Evolutionary conservation across 83 land plant genomes (phyloP).

Genomic region (Thuja plicata): DNA sequence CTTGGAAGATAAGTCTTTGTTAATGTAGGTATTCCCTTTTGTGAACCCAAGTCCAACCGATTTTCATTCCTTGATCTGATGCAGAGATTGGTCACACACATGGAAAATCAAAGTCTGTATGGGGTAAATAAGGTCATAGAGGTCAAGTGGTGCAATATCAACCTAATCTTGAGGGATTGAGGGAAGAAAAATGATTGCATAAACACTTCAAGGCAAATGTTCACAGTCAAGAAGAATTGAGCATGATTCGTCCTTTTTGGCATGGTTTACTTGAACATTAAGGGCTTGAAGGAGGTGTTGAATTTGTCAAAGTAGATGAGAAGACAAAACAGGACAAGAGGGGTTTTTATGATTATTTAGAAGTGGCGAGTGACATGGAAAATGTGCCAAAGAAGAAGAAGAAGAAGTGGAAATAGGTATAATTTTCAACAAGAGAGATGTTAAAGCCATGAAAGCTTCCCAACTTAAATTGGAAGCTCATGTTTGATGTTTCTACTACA

Average conservation of each 20-base stretch:
- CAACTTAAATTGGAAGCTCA: not conserved
- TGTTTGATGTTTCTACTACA: too few species aligned
- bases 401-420: not conserved
- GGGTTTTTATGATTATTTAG: conserved; percentile 24
- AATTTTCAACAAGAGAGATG: conserved; percentile 10
- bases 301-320: conserved; percentile 21
- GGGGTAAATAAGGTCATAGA: conserved; percentile 28
- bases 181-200: conserved; percentile 26
- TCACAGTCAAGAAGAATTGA: conserved; percentile 17
- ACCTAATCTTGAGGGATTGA: conserved; percentile 20
- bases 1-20: not conserved
- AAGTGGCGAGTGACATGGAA: conserved; percentile 9
- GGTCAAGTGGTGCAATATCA: conserved; percentile 27
- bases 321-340: conserved; percentile 13
- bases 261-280: conserved; percentile 33
- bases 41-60: not conserved
- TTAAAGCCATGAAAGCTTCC: not conserved
- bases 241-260: conserved; percentile 22
- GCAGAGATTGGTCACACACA: conserved; percentile 23
- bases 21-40: not conserved
- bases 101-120: conserved; percentile 26
- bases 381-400: conserved; percentile 17
- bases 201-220: conserved; percentile 14
- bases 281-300: conserved; percentile 22
- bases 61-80: not conserved